Evolutionary conservation across 1,284 basidiomycete genomes (phyloP), one percentile per base, ranked within the genome.

Genomic region (Inonotus hispidus): DNA sequence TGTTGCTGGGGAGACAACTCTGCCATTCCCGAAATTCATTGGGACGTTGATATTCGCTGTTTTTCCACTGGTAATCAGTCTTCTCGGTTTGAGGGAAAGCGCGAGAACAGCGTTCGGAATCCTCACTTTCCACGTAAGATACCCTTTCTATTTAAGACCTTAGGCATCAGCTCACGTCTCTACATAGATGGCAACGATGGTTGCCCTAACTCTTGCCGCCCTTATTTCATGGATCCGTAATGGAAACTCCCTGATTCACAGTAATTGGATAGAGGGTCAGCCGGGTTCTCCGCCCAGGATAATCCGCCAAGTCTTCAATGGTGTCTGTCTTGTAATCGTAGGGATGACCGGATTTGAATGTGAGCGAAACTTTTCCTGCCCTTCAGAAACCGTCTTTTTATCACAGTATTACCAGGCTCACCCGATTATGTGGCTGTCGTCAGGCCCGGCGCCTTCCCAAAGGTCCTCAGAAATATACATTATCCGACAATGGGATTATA

Each of bases 281-380:
- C 69, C 64, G 16, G 67, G 66, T 25, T 73, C 73, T 10, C 64
- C 68, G 0, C 59, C 66, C 1, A 68, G 67, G 2, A 70, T 82
- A 13, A 69, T 73, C 2, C 75, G 70, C 14, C 77, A 85, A 53
- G 71, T 84, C 4, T 90, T 84, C 68, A 74, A 83, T 61, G 88
- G 87, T 0, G 75, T 85, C 27, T 88, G 87, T 65, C 72, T 90
- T 5, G 81, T 83, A 0, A 84, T 89, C 74, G 74, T 90, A 1
- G 86, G 85, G 0, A 75, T 88, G 35, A 89, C 88, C 1, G 87
- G 87, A 8, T 80, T 84, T 65, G 84, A 86, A 76, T 85, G 84
- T 85, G 66, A 29, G 61, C 32, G 57, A 32, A 19, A 39, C 3
- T 14, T 16, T n/a, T 19, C 11, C 19, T 1, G n/a, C 3, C 7